Percentiles rank a stretch among this genome's conserved stretches.
phyloP scores from a whole-genome alignment of 73 alveolate species.

The Tetrahymena elliotti region DNA sequence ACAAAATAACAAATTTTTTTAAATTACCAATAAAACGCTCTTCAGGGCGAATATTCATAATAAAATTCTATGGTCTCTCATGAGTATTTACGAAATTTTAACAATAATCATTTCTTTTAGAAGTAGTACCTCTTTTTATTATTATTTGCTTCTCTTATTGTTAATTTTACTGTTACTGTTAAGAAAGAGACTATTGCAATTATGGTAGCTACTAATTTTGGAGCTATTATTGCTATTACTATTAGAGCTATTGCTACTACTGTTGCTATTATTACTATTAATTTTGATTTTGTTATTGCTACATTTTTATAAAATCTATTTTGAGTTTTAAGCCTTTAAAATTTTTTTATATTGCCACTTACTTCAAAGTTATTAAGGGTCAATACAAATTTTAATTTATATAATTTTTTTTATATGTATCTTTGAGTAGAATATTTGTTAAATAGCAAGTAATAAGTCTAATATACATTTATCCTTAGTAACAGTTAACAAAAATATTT shows the following conservation, averaged over 20 bases:
- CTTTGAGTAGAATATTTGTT: not conserved
- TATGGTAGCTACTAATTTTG: not conserved
- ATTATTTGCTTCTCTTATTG: not conserved
- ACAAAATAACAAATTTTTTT: not conserved
- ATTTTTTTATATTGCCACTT: not conserved
- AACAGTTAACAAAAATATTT: too few species aligned
- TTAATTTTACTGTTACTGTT: not conserved
- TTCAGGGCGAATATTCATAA: constrained; percentile 35
- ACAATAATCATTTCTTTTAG: constrained; percentile 10
- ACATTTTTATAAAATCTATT: not conserved
- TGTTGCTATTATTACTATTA: not conserved
- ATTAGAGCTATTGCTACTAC: not conserved
- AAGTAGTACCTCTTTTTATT: not conserved
- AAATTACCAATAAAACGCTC: constrained; percentile 16
- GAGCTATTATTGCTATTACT: not conserved
- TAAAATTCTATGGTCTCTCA: constrained; percentile 29
- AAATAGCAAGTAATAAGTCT: not conserved
- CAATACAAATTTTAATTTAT: not conserved
- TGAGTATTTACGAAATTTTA: constrained; percentile 16
- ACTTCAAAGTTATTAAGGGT: not conserved
- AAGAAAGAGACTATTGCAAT: not conserved
- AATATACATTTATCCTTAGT: not conserved
- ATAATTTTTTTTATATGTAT: too few species aligned
- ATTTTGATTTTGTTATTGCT: not conserved
- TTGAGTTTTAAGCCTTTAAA: too few species aligned